Conservation (phyloP, 2,329 filamentous ascomycete species). For the Penicillium sp. region DNA sequence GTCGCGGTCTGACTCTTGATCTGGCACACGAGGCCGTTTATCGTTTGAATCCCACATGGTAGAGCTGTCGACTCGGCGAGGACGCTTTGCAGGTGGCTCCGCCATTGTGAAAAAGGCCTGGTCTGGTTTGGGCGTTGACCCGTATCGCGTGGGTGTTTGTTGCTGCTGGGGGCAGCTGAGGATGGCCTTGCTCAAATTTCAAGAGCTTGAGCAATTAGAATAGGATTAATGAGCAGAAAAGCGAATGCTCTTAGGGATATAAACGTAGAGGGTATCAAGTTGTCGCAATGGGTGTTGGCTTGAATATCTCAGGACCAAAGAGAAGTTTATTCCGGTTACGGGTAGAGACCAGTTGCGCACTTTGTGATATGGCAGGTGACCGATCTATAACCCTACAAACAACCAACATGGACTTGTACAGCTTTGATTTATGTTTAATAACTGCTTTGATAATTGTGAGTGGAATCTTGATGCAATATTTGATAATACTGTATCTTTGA, state of each 20-base stretch:
- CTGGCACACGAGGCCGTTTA: constrained; percentile 28
- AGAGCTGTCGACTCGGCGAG: constrained; percentile 57
- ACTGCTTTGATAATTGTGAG: neutral
- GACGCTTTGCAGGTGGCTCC: constrained; percentile 54
- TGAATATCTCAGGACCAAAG: constrained; percentile 12
- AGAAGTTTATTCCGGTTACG: constrained; percentile 34
- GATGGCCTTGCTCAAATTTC: neutral
- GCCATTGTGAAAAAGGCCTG: constrained; percentile 44
- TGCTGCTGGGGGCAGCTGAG: neutral
- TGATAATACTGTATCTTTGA: neutral
- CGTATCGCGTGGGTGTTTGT: constrained; percentile 6
- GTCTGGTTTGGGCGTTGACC: constrained; percentile 14
- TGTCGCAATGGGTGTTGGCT: constrained; percentile 12
- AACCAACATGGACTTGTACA: neutral
- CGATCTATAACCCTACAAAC: neutral
- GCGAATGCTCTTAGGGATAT: neutral
- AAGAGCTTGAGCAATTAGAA: neutral
- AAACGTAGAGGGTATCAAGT: constrained; percentile 20
- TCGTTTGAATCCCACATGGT: constrained; percentile 59
- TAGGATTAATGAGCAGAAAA: neutral
- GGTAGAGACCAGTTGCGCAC: constrained; percentile 22
- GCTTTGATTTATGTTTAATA: neutral
- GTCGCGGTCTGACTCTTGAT: constrained; percentile 37
- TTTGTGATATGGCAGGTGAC: neutral
- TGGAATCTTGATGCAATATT: neutral